Evolutionary conservation across 1,139 yeast genomes (phyloP).

Genomic region (Zygosaccharomyces pseudobailii): DNA sequence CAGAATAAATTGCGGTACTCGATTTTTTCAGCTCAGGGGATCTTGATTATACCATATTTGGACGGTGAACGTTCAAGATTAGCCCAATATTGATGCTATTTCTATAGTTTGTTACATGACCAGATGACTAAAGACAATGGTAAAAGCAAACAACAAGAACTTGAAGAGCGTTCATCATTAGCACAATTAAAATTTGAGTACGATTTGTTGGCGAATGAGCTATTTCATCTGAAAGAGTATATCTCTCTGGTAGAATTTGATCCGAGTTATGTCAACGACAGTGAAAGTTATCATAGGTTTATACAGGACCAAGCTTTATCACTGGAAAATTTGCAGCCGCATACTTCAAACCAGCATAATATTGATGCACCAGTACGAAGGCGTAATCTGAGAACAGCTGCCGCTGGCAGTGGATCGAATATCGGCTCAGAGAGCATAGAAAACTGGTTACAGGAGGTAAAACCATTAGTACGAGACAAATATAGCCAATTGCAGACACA

Average conservation of each 20-base stretch:
- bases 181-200: conserved; percentile 34
- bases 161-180: conserved; percentile 14
- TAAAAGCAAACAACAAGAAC: conserved; percentile 7
- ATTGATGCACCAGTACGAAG: conserved; percentile 20
- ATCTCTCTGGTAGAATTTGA: conserved; percentile 39
- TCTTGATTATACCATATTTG: neutral
- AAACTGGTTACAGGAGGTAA: conserved; percentile 7
- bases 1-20: conserved; percentile 6
- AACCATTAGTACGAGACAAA: conserved; percentile 18
- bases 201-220: conserved; percentile 39
- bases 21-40: conserved; percentile 3
- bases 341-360: conserved; percentile 5
- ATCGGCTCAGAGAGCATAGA: conserved; percentile 3
- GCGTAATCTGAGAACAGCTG: conserved; percentile 21
- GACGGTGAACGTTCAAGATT: neutral
- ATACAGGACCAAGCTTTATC: conserved; percentile 21
- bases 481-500: conserved; percentile 11
- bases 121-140: conserved; percentile 11
- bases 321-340: conserved; percentile 7
- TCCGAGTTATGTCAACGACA: conserved; percentile 29
- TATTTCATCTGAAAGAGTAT: conserved; percentile 42
- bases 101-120: conserved; percentile 5
- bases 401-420: conserved; percentile 4
- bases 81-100: conserved; percentile 11
- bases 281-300: conserved; percentile 30